A percentile compares a stretch with the other conserved stretches of the same genome.
Conservation (phyloP, 352 stramenopile species). For the Phytophthora idaei region DNA sequence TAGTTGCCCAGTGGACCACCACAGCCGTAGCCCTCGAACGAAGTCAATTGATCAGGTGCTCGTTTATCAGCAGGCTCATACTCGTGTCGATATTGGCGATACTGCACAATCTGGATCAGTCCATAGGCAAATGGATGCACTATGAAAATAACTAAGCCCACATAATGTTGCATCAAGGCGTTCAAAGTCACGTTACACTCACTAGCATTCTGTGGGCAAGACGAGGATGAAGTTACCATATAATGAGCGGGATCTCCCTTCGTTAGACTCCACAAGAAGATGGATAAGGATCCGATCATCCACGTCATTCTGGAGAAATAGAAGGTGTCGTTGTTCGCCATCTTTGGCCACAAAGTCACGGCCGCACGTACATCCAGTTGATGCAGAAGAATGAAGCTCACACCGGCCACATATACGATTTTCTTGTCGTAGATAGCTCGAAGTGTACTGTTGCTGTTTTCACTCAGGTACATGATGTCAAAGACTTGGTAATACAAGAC, state of each 20-base stretch:
- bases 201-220: slow-evolving; percentile 26
- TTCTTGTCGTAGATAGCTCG: slow-evolving; percentile 38
- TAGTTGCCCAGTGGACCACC: slow-evolving; percentile 37
- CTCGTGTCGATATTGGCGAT: slow-evolving; percentile 33
- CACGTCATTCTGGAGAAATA: slow-evolving; percentile 40
- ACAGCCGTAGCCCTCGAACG: slow-evolving; percentile 44
- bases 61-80: slow-evolving; percentile 35
- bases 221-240: slow-evolving; percentile 22
- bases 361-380: slow-evolving; percentile 44
- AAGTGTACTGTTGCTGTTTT: slow-evolving; percentile 22
- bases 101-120: slow-evolving; percentile 44
- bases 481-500: slow-evolving; percentile 54
- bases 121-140: slow-evolving; percentile 38
- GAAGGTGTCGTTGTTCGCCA: slow-evolving; percentile 51
- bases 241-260: slow-evolving; percentile 26
- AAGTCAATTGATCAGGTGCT: slow-evolving; percentile 31
- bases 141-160: slow-evolving; percentile 33
- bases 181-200: slow-evolving; percentile 32
- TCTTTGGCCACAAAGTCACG: slow-evolving; percentile 45
- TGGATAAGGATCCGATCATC: slow-evolving; percentile 36
- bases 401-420: slow-evolving; percentile 39
- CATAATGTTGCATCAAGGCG: slow-evolving; percentile 38
- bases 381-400: slow-evolving; percentile 44
- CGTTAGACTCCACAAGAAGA: slow-evolving; percentile 40
- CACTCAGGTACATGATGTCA: slow-evolving; percentile 35